Conservation (phyloP, 129 eudicot species). For the Helichrysum umbraculigerum region DNA sequence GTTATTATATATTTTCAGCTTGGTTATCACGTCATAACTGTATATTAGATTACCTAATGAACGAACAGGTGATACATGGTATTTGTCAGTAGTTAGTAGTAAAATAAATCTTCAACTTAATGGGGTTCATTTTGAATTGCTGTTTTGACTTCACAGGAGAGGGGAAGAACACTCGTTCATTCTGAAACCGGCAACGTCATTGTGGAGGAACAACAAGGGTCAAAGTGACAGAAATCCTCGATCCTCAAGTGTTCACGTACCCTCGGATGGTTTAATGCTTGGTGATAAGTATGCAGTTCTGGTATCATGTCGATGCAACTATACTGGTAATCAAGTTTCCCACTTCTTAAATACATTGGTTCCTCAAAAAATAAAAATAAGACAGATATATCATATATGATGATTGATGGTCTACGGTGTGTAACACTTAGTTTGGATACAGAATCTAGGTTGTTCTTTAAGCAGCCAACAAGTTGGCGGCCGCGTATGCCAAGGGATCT, state of each 20-base stretch:
- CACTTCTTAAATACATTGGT: neutral
- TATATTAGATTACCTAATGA: conserved; percentile 9
- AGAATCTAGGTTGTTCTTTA: conserved; percentile 95
- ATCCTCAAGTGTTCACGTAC: conserved; percentile 42
- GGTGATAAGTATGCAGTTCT: conserved; percentile 74
- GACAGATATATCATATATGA: neutral
- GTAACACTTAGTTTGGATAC: conserved; percentile 25
- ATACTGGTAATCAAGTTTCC: conserved; percentile 56
- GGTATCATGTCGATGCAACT: conserved; percentile 96
- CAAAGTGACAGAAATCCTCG: conserved; percentile 37
- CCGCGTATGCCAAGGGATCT: conserved; percentile 86
- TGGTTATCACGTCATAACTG: conserved; percentile 2
- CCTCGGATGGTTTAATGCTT: conserved; percentile 34
- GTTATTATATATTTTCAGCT: neutral
- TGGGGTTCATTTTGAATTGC: conserved; percentile 17
- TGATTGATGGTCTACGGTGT: neutral
- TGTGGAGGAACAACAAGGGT: conserved; percentile 52
- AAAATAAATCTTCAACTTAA: neutral
- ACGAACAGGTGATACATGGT: conserved; percentile 1
- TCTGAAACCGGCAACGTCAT: conserved; percentile 73
- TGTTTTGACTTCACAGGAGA: conserved; percentile 62
- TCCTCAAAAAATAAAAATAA: neutral
- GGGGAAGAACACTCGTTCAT: conserved; percentile 99
- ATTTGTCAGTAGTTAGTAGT: conserved; percentile 3
- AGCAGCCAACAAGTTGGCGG: conserved; percentile 95